A percentile compares a stretch with the other conserved stretches of the same genome.
These are phyloP conservation scores for Stramenopiles sp. DNA, from an alignment of 352 stramenopile genomes.

Conservation along the genomic window DNA sequence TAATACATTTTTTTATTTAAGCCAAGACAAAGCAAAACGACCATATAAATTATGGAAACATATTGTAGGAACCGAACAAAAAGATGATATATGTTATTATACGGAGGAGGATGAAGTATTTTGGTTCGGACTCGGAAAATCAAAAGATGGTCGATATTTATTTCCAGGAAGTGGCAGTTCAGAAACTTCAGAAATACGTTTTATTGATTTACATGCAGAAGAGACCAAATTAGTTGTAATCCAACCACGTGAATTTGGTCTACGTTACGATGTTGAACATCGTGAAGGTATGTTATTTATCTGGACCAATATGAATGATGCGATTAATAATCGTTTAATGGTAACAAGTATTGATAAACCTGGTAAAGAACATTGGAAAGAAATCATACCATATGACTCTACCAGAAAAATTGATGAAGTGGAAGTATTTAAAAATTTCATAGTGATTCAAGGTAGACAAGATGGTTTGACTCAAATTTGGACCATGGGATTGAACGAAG, in stretches of 20 bases:
- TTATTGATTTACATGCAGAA: conserved; percentile 31
- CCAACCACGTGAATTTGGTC: conserved; percentile 36
- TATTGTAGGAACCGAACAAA: conserved; percentile 39
- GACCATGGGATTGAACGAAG: conserved; percentile 40
- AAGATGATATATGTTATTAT: conserved; percentile 65
- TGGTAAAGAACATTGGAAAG: conserved; percentile 44
- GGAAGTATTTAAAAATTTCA: conserved; percentile 56
- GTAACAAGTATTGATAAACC: conserved; percentile 28
- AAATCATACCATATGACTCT: conserved; percentile 55
- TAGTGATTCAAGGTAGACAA: conserved; percentile 59
- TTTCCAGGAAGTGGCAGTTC: conserved; percentile 59
- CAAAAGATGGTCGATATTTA: conserved; percentile 69
- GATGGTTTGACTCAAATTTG: conserved; percentile 51
- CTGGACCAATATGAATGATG: conserved; percentile 70
- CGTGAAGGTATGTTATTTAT: conserved; percentile 67
- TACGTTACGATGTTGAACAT: conserved; percentile 62
- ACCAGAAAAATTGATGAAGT: conserved; percentile 57
- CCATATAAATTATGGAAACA: conserved; percentile 79
- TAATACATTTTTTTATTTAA: conserved; percentile 75
- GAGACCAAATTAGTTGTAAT: conserved; percentile 18
- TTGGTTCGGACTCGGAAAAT: conserved; percentile 69
- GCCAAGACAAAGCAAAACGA: conserved; percentile 63
- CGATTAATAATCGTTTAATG: conserved; percentile 79
- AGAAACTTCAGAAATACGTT: conserved; percentile 66
- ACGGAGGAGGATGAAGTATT: conserved; percentile 80